Evolutionary conservation across 2,329 filamentous ascomycete species (phyloP), one percentile per base, ranked within the genome.

Genomic region (Aspergillus aculeatus): DNA sequence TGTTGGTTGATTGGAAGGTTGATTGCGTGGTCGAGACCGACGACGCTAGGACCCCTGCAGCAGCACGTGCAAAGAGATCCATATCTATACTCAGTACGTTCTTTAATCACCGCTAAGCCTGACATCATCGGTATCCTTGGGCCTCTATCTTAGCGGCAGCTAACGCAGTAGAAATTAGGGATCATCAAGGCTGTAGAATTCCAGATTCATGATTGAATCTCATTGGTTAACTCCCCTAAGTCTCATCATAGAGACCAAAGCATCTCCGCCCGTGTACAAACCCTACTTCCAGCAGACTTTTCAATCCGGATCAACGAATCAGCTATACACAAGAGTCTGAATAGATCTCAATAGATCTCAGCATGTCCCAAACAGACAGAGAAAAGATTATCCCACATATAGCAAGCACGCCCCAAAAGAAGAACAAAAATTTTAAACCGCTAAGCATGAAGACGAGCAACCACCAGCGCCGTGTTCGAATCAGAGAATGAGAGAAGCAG

Each of bases 381-480:
- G 66, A 62, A 55, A 62, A 64, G 66, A 58, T 44, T 52, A 64
- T 62, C 57, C 60, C 53, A 60, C 53, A 66, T 56, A 32, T 31
- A 57, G 32, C 57, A 57, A 66, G 60, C 62, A 62, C 53, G 53
- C 38, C 38, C 38, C 14, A 3, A 16, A 44, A 19, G 16, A 60
- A 60, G 38, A 62, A 59, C 29, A 57, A 55, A 51, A 26, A 60
- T 60, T 24, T 58, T 47, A 59, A 62, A 66, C 62, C 66, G 65
- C 65, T 68, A 64, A 66, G 60, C 54, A 60, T 48, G 56, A 63
- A 67, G 57, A 67, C 58, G 50, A 64, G 59, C 54, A 73, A 70
- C 71, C 71, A 72, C 73, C 69, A 73, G 71, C 72, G 73, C 73
- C 72, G 62, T 58, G 54, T 64, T 68, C 57, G 29, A 58, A 60